Conservation (phyloP, 148 eudicot species). For the Persicaria maculosa region DNA sequence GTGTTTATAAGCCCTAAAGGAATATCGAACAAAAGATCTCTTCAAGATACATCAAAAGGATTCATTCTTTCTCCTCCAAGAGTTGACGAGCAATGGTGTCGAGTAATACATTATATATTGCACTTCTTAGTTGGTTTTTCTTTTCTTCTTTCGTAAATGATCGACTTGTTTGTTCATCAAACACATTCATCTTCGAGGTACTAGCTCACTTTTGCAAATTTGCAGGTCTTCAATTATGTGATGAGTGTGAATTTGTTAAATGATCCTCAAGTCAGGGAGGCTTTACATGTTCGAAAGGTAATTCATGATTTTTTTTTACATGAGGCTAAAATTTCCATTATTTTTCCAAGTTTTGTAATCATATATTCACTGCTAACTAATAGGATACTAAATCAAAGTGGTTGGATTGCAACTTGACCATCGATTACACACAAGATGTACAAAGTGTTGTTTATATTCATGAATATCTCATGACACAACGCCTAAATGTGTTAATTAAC, state of each 20-base stretch:
- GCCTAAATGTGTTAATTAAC: slow-evolving; percentile 24
- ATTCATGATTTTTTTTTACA: background rate
- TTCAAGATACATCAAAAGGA: slow-evolving; percentile 18
- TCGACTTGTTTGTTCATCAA: background rate
- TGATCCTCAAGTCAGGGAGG: slow-evolving; percentile 29
- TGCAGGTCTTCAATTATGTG: slow-evolving; percentile 27
- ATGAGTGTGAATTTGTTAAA: slow-evolving; percentile 30
- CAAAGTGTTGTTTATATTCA: slow-evolving; percentile 35
- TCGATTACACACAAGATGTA: slow-evolving; percentile 28
- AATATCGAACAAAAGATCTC: slow-evolving; percentile 40
- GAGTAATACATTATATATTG: no score
- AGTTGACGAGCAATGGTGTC: slow-evolving; percentile 24
- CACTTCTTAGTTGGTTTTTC: background rate
- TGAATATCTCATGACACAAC: slow-evolving; percentile 21
- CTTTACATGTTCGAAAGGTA: slow-evolving; percentile 33
- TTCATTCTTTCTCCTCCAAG: slow-evolving; percentile 36
- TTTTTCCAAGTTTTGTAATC: background rate
- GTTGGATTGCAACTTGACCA: slow-evolving; percentile 33
- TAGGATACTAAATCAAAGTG: slow-evolving; percentile 32
- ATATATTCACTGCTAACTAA: background rate
- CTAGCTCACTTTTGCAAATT: background rate
- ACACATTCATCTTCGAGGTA: background rate
- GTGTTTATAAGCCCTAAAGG: slow-evolving; percentile 27
- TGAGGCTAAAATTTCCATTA: background rate
- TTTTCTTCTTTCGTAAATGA: background rate